phyloP scores from a whole-genome alignment of 352 stramenopile species.

The Pythium pyrilobum region DNA sequence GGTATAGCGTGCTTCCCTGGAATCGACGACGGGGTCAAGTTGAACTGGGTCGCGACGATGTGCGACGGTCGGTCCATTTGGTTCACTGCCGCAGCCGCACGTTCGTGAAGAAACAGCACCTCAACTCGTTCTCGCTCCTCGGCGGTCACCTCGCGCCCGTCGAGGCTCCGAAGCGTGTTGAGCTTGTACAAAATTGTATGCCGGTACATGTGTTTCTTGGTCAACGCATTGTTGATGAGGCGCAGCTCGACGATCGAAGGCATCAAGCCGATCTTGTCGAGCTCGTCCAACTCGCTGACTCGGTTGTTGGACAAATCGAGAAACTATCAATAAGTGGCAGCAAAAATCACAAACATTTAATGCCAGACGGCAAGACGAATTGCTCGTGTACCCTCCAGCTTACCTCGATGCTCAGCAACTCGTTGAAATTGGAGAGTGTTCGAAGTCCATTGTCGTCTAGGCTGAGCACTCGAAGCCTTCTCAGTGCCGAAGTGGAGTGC shows the following conservation, averaged over 20 bases:
- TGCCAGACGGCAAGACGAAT: not conserved
- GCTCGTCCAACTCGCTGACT: conserved; percentile 66
- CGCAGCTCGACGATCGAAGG: conserved; percentile 62
- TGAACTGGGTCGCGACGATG: conserved; percentile 16
- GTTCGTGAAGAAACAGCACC: conserved; percentile 65
- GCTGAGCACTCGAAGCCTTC: conserved; percentile 49
- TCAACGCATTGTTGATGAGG: conserved; percentile 65
- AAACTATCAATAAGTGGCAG: conserved; percentile 22
- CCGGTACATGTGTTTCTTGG: conserved; percentile 82
- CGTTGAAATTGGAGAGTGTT: conserved; percentile 57
- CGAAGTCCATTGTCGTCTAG: conserved; percentile 81
- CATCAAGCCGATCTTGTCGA: conserved; percentile 57
- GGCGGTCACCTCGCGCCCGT: conserved; percentile 60
- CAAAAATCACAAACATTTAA: not conserved
- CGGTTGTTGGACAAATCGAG: conserved; percentile 80
- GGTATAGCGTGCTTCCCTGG: conserved; percentile 24
- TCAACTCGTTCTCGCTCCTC: conserved; percentile 77
- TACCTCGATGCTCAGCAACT: conserved; percentile 69
- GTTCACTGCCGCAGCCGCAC: conserved; percentile 26
- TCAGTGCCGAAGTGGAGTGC: conserved; percentile 36
- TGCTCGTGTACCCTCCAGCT: not conserved
- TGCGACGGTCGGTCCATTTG: not conserved
- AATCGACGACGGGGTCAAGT: conserved; percentile 42
- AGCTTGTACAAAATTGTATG: conserved; percentile 61
- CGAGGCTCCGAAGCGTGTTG: conserved; percentile 42